Evolutionary conservation across 1,284 basidiomycete species (phyloP).

Genomic region (Singerocomus inundabilis): DNA sequence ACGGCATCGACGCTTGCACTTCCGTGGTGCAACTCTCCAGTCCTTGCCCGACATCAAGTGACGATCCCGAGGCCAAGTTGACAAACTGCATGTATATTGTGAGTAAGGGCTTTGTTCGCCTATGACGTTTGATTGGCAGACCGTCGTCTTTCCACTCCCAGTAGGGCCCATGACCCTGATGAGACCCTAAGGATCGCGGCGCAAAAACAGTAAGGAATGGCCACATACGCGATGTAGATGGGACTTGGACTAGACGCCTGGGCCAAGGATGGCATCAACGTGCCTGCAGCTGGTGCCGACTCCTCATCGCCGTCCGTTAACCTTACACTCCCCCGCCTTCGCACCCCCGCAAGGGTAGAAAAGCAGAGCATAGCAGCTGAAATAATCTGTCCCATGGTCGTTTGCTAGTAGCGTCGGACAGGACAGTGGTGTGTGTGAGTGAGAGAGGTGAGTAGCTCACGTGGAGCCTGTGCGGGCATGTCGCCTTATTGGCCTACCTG

Average conservation of each 20-base stretch:
- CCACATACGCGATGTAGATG: slow-evolving; percentile 33
- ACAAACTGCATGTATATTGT: slow-evolving; percentile 30
- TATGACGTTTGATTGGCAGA: slow-evolving; percentile 13
- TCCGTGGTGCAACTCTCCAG: slow-evolving; percentile 37
- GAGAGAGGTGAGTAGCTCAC: background rate
- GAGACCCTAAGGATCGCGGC: slow-evolving; percentile 10
- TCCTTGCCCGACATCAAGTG: slow-evolving; percentile 31
- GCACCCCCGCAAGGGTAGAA: background rate
- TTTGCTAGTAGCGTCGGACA: slow-evolving; percentile 7
- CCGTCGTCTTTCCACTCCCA: slow-evolving; percentile 35
- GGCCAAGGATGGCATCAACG: background rate
- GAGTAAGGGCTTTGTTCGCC: background rate
- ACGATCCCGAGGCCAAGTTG: slow-evolving; percentile 34
- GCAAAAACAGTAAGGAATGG: background rate
- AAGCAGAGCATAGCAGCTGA: slow-evolving; percentile 9
- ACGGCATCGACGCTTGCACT: slow-evolving; percentile 30
- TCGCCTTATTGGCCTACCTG: background rate
- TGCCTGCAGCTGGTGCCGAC: slow-evolving; percentile 2
- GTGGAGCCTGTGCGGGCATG: slow-evolving; percentile 7
- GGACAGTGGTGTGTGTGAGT: slow-evolving; percentile 1
- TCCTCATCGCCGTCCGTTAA: slow-evolving; percentile 19
- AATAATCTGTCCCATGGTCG: slow-evolving; percentile 17
- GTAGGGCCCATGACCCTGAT: slow-evolving; percentile 32
- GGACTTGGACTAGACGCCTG: slow-evolving; percentile 14
- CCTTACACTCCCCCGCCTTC: slow-evolving; percentile 12